Evolutionary conservation across 2,329 filamentous ascomycete genomes (phyloP), one percentile per base, ranked within the genome.

Genomic region (Trichoderma sp.): DNA sequence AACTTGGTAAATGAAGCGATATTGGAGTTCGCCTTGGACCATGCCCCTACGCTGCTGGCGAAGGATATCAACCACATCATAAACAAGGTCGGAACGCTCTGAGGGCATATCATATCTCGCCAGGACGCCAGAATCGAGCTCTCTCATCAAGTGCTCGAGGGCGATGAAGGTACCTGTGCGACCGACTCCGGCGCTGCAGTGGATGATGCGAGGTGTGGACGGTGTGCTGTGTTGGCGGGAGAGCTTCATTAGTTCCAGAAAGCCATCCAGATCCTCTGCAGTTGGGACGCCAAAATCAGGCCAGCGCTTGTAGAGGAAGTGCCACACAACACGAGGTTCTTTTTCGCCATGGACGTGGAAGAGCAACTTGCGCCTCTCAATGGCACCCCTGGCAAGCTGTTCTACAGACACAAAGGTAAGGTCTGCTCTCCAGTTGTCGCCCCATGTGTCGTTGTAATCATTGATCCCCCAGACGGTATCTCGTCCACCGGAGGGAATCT

Each of bases 151-250:
- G 79, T 96, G 93, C 80, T 98, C 96, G n/a, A 99, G 86, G 1
- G 93, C 92, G 75, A 99, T 97, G 77, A 98, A 99, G 0, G 96
- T 98, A 40, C 96, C 96, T 8, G 92, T 97, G 68, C 96, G 89
- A 14, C 96, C 96, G 16, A 99, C 95, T 49, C 96, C 96, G 8
- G 96, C 96, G 76, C 93, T 97, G 82, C 92, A 94, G 79, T 94
- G 92, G 13, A 94, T 87, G 70, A 98, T 90, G 68, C 95, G 90
- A 5, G 95, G 92, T 75, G 83, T 81, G 8, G 81, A 81, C 1
- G 82, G 81, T 43, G 86, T 87, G 77, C 86, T 87, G 72, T 80
- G 78, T 71, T 87, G 82, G 27, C 86, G 84, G 2, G 91, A 92
- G 2, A 93, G 83, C 10, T 84, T 83, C 84, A 94, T 89, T 7